Evolutionary conservation across 2,329 filamentous ascomycete species (phyloP).

Genomic region (Teratosphaeria nubilosa): DNA sequence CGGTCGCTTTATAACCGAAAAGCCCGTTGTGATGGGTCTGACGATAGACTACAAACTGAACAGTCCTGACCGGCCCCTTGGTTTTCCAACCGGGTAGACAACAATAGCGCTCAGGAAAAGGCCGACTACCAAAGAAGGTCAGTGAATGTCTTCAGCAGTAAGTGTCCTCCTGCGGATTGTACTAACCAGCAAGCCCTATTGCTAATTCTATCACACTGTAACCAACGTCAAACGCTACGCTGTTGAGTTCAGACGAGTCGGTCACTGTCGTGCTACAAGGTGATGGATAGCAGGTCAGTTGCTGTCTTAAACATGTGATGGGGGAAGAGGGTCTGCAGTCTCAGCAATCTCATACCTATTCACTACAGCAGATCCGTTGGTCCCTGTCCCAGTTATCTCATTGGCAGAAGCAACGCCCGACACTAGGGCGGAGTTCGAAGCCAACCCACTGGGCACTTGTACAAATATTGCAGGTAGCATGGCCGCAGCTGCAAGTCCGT

Average conservation of each 20-base stretch:
- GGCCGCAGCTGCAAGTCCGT: conserved; percentile 71
- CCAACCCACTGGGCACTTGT: conserved; percentile 50
- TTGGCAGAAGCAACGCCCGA: conserved; percentile 48
- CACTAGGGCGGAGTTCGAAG: conserved; percentile 48
- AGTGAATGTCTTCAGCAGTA: no score
- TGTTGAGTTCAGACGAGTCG: conserved; percentile 26
- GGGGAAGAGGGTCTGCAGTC: neutral
- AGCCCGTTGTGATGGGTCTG: neutral
- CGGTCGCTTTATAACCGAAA: neutral
- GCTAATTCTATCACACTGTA: conserved; percentile 41
- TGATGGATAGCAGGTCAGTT: neutral
- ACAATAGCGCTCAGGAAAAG: conserved; percentile 39
- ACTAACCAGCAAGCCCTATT: conserved; percentile 31
- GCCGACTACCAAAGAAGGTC: conserved; percentile 29
- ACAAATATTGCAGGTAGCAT: conserved; percentile 81
- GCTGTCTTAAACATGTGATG: neutral
- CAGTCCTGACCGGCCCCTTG: conserved; percentile 33
- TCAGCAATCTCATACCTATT: conserved; percentile 14
- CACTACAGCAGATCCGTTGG: conserved; percentile 36
- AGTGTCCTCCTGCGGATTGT: no score
- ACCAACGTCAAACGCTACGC: conserved; percentile 37
- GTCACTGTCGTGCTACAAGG: conserved; percentile 17
- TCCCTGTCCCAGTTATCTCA: conserved; percentile 38
- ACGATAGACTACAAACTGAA: conserved; percentile 26
- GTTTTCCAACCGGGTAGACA: conserved; percentile 42